Percentiles rank a stretch among this genome's conserved stretches.
phyloP scores from a whole-genome alignment of 2,329 filamentous ascomycete genomes.

The Aureobasidium sp. region DNA sequence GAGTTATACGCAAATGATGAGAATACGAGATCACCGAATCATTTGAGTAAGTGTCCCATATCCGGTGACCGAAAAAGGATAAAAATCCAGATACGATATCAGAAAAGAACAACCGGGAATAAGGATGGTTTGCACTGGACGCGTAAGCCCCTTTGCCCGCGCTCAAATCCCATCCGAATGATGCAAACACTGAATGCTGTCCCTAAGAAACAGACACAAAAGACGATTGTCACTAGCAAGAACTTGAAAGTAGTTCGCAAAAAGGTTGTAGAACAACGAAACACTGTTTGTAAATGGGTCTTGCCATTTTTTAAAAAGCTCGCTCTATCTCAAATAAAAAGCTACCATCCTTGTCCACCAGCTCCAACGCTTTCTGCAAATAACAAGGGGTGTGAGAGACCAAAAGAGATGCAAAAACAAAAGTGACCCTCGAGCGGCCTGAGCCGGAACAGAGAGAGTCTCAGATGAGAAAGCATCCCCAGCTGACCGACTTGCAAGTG shows the following conservation, averaged over 20 bases:
- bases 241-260: too few species aligned
- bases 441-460: neutral
- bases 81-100: too few species aligned
- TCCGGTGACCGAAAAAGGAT: too few species aligned
- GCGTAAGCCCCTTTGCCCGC: neutral
- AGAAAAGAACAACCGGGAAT: neutral
- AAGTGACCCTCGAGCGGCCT: neutral
- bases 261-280: too few species aligned
- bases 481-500: neutral
- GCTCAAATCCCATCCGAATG: neutral
- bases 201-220: too few species aligned
- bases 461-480: neutral
- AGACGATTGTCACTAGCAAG: too few species aligned
- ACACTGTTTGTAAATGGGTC: neutral
- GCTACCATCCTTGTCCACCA: conserved; percentile 7
- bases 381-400: neutral
- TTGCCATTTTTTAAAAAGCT: neutral
- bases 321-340: conserved; percentile 2
- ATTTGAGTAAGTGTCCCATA: too few species aligned
- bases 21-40: too few species aligned
- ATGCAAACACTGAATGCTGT: neutral
- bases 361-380: conserved; percentile 12
- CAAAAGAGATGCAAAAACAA: neutral
- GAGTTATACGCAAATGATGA: too few species aligned
- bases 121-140: neutral